Evolutionary conservation across 257 asterid genomes (phyloP), one percentile per base, ranked within the genome.

Genomic region (Henckelia pumila): DNA sequence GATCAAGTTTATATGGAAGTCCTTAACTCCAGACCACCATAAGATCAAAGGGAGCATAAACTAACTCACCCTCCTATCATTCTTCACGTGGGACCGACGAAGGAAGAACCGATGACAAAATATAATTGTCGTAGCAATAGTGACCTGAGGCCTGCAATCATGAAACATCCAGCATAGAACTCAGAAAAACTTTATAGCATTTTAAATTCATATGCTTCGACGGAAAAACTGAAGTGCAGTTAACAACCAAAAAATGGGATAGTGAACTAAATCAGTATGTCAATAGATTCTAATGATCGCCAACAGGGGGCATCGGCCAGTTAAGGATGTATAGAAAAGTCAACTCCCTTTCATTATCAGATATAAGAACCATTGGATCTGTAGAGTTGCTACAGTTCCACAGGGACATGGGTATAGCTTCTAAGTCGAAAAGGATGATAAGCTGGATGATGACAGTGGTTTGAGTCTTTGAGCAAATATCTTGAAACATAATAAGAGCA

Each of bases 31-130:
- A 37, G 26, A 56, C 13, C 28, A 59, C 24, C 69, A n/a, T 8
- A 68, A 69, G 20, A 24, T 50, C 13, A 28, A 62, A 23, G 47
- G 19, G 32, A 69, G 26, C 19, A 57, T 63, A 69, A 56, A 56
- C n/a, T 35, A 35, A 76, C 94, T 85, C 70, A 90, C 98, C 89
- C 95, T 80, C 76, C 95, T 78, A 68, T 92, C 98, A 76, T 92
- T 92, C 80, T 80, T 83, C 9, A 85, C 79, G 81, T 84, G 98
- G 52, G 98, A 92, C 59, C 89, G 98, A 16, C 91, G 95, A 67
- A 82, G 90, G 78, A 92, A 92, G 86, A 89, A 92, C 57, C 98
- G 98, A 71, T 92, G 98, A 77, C 96, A 92, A 75, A 92, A 92
- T 77, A 92, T 83, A 58, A 92, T 92, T 56, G 98, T 95, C 2